Evolutionary conservation across 768 basidiomycete genomes (phyloP), one percentile per base, ranked within the genome.

Genomic region (Dacryopinax primogenitus): DNA sequence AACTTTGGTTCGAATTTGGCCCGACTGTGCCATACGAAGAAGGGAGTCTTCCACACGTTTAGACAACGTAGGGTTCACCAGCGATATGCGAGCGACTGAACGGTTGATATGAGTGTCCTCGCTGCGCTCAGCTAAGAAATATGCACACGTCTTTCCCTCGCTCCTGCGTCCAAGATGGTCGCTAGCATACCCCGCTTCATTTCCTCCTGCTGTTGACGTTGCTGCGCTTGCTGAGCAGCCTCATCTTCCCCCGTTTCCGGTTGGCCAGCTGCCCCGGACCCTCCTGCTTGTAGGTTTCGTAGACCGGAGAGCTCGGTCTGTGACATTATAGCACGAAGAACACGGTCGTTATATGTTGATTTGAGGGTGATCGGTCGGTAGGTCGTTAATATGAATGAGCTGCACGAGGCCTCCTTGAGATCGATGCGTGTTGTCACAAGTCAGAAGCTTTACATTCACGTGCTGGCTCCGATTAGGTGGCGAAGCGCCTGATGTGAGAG

Each of bases 71-170:
- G 90, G 86, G 68, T 88, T 88, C 69, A 94, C 92, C 32, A 95
- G 83, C 2, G 86, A 82, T 68, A 95, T 94, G 62, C 93, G 85
- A 11, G 89, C 86, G 65, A 94, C 92, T 95, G 65, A 23, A n/a
- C 18, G 58, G 21, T 23, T 44, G 33, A 15, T 21, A 39, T 33
- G 63, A 33, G n/a, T 13, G 21, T 12, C 13, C 39, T 44, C 45
- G 18, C 35, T 13, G 12, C 51, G 33, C 23, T 1, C 12, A 32
- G 9, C 62, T 3, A 65, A 23, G 45, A 39, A 13, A 16, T 61
- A 28, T 33, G 73, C 78, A 67, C 74, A 93, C 91, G 76, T 73
- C 91, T 81, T 78, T 92, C 92, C 66, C 90, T 81, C 39, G 92
- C 91, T 64, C 82, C 84, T 3, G 80, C 76, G 67, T 90, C 88